Conservation (phyloP, 2,329 filamentous ascomycete species). For the Pyrenochaeta sp. region DNA sequence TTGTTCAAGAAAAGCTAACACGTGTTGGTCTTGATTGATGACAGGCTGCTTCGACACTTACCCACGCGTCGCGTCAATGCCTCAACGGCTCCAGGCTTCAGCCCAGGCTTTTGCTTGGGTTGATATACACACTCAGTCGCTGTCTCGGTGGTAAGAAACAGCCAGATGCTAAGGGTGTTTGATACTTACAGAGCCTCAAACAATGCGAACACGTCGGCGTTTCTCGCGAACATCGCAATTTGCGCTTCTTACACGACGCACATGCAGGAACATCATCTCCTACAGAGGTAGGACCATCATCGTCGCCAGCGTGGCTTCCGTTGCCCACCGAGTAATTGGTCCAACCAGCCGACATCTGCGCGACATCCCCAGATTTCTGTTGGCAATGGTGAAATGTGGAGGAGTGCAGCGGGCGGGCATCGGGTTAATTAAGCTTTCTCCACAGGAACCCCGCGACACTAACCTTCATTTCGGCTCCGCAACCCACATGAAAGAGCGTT, state of each 20-base stretch:
- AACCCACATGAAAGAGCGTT: conserved; percentile 8
- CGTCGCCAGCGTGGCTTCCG: conserved; percentile 33
- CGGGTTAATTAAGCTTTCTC: conserved; percentile 34
- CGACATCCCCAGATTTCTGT: conserved; percentile 25
- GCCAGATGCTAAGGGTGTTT: background rate
- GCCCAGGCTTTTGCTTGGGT: conserved; percentile 44
- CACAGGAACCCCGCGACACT: conserved; percentile 33
- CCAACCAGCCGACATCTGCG: conserved; percentile 44
- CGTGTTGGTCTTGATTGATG: conserved; percentile 16
- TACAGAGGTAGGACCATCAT: conserved; percentile 33
- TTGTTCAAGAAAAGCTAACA: conserved; percentile 38
- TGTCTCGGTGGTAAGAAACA: conserved; percentile 21
- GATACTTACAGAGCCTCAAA: conserved; percentile 38
- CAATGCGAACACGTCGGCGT: conserved; percentile 44
- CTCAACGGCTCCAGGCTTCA: conserved; percentile 45
- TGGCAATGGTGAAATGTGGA: conserved; percentile 30
- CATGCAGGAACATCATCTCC: conserved; percentile 42
- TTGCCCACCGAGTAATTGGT: conserved; percentile 42
- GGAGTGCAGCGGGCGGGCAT: conserved; percentile 31
- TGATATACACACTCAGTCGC: conserved; percentile 41
- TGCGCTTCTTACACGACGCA: conserved; percentile 43
- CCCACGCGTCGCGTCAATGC: conserved; percentile 45
- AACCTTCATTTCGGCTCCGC: conserved; percentile 29
- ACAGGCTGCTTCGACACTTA: conserved; percentile 13
- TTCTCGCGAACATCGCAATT: conserved; percentile 43